These are phyloP conservation scores for Hymenoscyphus occultus DNA, from an alignment of 2,329 filamentous ascomycete genomes.

Conservation along the genomic window DNA sequence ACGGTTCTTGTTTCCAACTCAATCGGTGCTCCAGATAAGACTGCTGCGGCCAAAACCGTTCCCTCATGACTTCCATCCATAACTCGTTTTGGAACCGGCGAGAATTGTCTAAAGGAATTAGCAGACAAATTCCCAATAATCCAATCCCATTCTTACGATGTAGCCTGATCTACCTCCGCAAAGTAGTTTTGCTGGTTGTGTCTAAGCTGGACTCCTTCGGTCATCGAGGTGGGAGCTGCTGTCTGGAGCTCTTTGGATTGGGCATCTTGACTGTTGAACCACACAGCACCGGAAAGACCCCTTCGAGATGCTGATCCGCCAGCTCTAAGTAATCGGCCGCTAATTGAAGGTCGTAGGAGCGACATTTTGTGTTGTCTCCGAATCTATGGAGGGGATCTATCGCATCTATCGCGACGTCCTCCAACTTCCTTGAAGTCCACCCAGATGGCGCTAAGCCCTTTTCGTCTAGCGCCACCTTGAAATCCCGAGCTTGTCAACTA, in stretches of 20 bases:
- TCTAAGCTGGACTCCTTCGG: slow-evolving; percentile 14
- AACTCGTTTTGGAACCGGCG: slow-evolving; percentile 82
- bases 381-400: slow-evolving; percentile 6
- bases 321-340: slow-evolving; percentile 51
- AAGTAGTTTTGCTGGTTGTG: slow-evolving; percentile 74
- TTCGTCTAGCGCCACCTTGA: neutral
- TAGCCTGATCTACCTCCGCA: slow-evolving; percentile 79
- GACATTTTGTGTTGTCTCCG: slow-evolving; percentile 52
- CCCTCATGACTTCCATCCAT: slow-evolving; percentile 87
- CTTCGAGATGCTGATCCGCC: slow-evolving; percentile 40
- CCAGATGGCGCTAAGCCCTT: neutral
- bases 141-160: slow-evolving; percentile 64
- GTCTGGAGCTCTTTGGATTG: neutral
- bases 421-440: neutral
- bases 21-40: slow-evolving; percentile 86
- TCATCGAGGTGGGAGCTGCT: slow-evolving; percentile 1
- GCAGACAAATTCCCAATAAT: slow-evolving; percentile 10
- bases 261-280: slow-evolving; percentile 51
- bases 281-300: slow-evolving; percentile 43
- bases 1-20: slow-evolving; percentile 94
- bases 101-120: slow-evolving; percentile 66
- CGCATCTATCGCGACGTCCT: neutral
- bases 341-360: slow-evolving; percentile 57
- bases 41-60: slow-evolving; percentile 72
- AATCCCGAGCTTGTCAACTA: slow-evolving; percentile 15